These are phyloP conservation scores for Xylariaceae sp. DNA, from an alignment of 2,329 filamentous ascomycete species.

Conservation along the genomic window DNA sequence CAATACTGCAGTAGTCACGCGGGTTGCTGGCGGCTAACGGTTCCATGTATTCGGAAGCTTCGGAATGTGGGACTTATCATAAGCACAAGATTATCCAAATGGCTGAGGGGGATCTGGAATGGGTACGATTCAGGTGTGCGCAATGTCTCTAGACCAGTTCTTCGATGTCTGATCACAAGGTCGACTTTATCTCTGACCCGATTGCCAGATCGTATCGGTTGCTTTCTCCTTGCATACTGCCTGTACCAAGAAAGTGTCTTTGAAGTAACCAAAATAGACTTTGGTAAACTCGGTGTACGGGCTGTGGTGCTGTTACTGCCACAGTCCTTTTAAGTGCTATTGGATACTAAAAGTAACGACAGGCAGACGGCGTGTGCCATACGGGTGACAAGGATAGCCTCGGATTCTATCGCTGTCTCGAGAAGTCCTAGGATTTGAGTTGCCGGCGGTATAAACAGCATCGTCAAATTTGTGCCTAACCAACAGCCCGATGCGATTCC, in stretches of 20 bases:
- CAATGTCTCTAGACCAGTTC: not conserved
- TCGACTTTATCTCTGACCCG: not conserved
- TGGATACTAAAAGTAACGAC: no score
- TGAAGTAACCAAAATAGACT: not conserved
- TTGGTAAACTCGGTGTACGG: not conserved
- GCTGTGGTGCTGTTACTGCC: no score
- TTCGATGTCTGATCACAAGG: not conserved
- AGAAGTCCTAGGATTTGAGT: no score
- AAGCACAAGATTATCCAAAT: not conserved
- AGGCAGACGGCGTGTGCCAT: no score
- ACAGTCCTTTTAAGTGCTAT: no score
- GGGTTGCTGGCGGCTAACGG: no score
- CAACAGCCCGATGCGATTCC: no score
- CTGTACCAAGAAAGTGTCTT: not conserved
- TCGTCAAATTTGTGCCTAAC: no score
- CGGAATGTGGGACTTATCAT: slow-evolving; percentile 26
- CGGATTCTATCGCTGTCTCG: no score
- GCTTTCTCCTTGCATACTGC: not conserved
- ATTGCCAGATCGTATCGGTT: not conserved
- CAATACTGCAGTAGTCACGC: not conserved
- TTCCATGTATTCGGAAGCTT: slow-evolving; percentile 27
- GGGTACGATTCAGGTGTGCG: not conserved
- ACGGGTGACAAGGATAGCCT: no score
- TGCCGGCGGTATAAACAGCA: no score
- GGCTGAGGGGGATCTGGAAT: no score